These are phyloP conservation scores for Saraca asoca DNA, from an alignment of 331 rosid species.

Conservation along the genomic window DNA sequence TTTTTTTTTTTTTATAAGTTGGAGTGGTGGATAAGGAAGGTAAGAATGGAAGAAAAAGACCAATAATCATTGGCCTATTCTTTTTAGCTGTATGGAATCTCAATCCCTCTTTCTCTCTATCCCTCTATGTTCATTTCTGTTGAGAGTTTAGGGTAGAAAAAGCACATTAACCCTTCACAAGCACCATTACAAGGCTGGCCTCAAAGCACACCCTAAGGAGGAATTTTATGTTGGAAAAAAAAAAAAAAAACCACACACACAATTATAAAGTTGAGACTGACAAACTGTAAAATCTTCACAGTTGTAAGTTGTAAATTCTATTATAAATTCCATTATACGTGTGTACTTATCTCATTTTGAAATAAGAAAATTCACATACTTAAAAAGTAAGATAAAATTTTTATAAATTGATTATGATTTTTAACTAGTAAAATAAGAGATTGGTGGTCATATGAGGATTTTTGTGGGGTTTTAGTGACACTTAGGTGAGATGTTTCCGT, in stretches of 20 bases:
- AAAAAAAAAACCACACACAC: too few relatives aligned
- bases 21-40: conserved; percentile 69
- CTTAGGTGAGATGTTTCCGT: conserved; percentile 13
- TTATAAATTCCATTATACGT: too few relatives aligned
- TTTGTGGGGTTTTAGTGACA: conserved; percentile 32
- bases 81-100: conserved; percentile 65
- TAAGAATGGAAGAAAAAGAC: conserved; percentile 50
- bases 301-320: too few relatives aligned
- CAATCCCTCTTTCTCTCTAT: conserved; percentile 27
- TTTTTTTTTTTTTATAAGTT: conserved; percentile 16
- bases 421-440: conserved; percentile 29
- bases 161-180: conserved; percentile 30
- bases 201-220: too few relatives aligned
- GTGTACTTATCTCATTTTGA: too few relatives aligned
- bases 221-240: too few relatives aligned
- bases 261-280: too few relatives aligned
- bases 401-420: conserved; percentile 33
- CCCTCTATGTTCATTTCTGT: too few relatives aligned
- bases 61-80: conserved; percentile 54
- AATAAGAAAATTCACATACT: too few relatives aligned
- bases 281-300: too few relatives aligned
- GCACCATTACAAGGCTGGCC: conserved; percentile 15
- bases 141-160: conserved; percentile 29
- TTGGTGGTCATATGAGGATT: conserved; percentile 35
- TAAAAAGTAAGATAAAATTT: too few relatives aligned